A percentile compares a stretch with the other conserved stretches of the same genome.
phyloP scores from a whole-genome alignment of 1,284 basidiomycete species.

The Sanghuangporus weigelae region DNA sequence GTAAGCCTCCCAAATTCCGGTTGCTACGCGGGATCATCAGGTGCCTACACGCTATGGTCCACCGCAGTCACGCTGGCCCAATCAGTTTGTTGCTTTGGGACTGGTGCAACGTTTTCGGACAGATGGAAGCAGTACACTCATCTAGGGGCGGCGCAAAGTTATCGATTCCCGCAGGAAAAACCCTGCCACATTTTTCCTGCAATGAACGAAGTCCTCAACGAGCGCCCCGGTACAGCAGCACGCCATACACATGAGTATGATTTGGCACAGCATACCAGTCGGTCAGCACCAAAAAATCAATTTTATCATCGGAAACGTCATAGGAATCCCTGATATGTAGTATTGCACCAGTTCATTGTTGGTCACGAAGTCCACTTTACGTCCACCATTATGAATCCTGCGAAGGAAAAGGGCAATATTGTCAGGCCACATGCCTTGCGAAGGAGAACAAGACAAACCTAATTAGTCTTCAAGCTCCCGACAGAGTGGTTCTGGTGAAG shows the following conservation, averaged over 20 bases:
- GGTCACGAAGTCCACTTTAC: neutral
- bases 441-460: neutral
- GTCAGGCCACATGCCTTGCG: neutral
- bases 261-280: no score
- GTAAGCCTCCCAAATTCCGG: neutral
- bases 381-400: neutral
- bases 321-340: no score
- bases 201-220: neutral
- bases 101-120: neutral
- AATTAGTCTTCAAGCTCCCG: neutral
- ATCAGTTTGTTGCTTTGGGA: no score
- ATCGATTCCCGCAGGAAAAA: neutral
- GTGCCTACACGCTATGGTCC: neutral
- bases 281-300: no score
- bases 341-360: neutral
- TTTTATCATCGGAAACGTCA: no score
- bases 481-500: neutral
- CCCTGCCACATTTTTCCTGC: neutral
- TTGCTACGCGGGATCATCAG: neutral
- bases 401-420: neutral
- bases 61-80: neutral
- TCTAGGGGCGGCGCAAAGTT: neutral
- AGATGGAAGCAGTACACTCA: neutral
- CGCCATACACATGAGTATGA: no score
- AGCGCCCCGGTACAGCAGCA: no score